Percentiles rank a stretch among this genome's conserved stretches.
phyloP scores from a whole-genome alignment of 305 asterid species.

The Fraxinus paxiana region DNA sequence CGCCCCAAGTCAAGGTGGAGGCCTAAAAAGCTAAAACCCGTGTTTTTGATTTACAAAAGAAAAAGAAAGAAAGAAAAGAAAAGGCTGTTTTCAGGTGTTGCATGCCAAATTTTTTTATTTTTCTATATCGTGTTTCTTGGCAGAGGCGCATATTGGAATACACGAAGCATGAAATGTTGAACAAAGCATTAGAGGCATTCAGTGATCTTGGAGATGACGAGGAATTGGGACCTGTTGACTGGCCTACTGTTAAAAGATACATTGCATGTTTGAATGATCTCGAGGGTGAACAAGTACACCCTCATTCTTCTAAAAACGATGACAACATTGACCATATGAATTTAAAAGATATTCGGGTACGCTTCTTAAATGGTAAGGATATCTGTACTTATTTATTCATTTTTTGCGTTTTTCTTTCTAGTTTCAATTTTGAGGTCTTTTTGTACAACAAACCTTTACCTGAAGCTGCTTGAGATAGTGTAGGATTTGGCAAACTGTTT shows the following conservation, averaged over 20 bases:
- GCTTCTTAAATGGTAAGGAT: constrained; percentile 78
- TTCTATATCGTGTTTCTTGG: constrained; percentile 18
- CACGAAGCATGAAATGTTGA: constrained; percentile 90
- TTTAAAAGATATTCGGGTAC: constrained; percentile 73
- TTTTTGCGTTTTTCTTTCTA: background rate
- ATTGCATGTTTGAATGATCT: constrained; percentile 65
- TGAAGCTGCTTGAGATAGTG: background rate
- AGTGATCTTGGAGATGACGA: constrained; percentile 92
- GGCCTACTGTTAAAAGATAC: constrained; percentile 78
- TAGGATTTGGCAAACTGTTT: background rate
- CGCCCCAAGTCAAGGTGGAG: background rate
- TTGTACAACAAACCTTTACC: too few relatives aligned
- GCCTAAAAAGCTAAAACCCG: background rate
- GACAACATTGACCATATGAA: constrained; percentile 50
- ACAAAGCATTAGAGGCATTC: constrained; percentile 89
- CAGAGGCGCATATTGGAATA: constrained; percentile 76
- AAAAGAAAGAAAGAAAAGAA: background rate
- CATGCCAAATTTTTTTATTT: background rate
- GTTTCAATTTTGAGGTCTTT: background rate
- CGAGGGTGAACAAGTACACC: constrained; percentile 63
- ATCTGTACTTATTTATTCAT: background rate
- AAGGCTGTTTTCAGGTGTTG: background rate
- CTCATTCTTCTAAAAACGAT: constrained; percentile 57
- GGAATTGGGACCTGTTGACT: constrained; percentile 95
- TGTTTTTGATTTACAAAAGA: background rate